Conservation (phyloP, 1,284 basidiomycete genomes). For the Moniliophthora roreri region DNA sequence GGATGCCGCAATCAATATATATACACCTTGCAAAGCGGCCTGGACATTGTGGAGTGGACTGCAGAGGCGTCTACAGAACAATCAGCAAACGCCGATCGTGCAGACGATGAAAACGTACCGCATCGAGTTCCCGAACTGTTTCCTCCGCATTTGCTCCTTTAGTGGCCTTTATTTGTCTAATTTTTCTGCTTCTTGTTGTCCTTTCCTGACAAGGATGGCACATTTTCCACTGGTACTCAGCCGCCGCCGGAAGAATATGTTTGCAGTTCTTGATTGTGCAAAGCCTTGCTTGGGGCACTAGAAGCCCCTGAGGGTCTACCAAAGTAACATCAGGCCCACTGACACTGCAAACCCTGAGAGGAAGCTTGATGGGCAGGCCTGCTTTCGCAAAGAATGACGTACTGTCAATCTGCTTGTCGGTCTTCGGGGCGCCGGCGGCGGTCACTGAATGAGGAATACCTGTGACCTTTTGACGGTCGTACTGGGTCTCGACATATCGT, state of each 20-base stretch:
- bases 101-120: not conserved
- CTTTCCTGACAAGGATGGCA: slow-evolving; percentile 33
- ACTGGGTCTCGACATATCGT: slow-evolving; percentile 18
- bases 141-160: not conserved
- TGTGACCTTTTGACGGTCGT: slow-evolving; percentile 14
- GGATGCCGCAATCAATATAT: slow-evolving; percentile 11
- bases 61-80: not conserved
- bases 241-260: slow-evolving; percentile 32
- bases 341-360: not conserved
- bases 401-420: no score
- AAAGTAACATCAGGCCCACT: slow-evolving; percentile 5
- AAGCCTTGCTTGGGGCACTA: slow-evolving; percentile 27
- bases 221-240: slow-evolving; percentile 34
- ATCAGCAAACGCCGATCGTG: not conserved
- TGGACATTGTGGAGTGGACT: slow-evolving; percentile 1
- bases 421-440: slow-evolving; percentile 5
- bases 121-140: not conserved
- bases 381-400: no score
- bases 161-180: slow-evolving; percentile 15
- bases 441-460: slow-evolving; percentile 6
- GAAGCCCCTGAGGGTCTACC: slow-evolving; percentile 10
- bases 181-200: slow-evolving; percentile 12
- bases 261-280: slow-evolving; percentile 34
- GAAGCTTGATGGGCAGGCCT: slow-evolving; percentile 4
- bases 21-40: slow-evolving; percentile 1